phyloP scores from a whole-genome alignment of 1,284 basidiomycete genomes.

The Rhizoctonia solani region DNA sequence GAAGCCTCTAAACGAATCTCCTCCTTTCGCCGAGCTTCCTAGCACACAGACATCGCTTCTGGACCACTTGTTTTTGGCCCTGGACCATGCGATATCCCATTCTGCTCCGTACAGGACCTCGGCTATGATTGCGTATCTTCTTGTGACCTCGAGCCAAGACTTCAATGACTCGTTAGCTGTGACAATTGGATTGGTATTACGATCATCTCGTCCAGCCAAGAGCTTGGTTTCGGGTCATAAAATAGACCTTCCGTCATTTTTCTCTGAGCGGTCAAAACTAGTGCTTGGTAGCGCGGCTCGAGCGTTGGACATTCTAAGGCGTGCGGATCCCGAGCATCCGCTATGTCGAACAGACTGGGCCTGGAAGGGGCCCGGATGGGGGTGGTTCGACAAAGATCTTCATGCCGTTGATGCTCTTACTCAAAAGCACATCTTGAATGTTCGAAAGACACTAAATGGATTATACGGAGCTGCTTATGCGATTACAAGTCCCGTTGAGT shows the following conservation, averaged over 20 bases:
- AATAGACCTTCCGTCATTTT: constrained; percentile 2
- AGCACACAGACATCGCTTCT: constrained; percentile 20
- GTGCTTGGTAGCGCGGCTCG: constrained; percentile 43
- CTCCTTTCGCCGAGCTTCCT: constrained; percentile 33
- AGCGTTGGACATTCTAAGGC: constrained; percentile 64
- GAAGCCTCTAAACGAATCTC: constrained; percentile 25
- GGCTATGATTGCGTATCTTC: constrained; percentile 14
- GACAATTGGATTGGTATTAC: neutral
- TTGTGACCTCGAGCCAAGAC: constrained; percentile 4
- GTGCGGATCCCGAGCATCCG: constrained; percentile 63
- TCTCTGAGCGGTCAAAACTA: neutral
- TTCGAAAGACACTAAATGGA: neutral
- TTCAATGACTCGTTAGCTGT: constrained; percentile 16
- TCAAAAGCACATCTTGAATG: constrained; percentile 2
- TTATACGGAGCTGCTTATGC: neutral
- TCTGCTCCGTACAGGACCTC: constrained; percentile 23
- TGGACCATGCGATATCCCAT: constrained; percentile 5
- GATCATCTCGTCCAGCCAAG: constrained; percentile 1
- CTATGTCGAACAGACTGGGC: constrained; percentile 49
- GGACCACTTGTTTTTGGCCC: constrained; percentile 28
- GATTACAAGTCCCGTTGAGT: neutral
- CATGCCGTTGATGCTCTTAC: constrained; percentile 40
- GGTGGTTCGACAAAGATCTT: constrained; percentile 64
- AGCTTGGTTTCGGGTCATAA: constrained; percentile 1
- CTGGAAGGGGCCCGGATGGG: constrained; percentile 51